A percentile compares a stretch with the other conserved stretches of the same genome.
Conservation (phyloP, 148 eudicot species). For the Dysphania ambrosioides region DNA sequence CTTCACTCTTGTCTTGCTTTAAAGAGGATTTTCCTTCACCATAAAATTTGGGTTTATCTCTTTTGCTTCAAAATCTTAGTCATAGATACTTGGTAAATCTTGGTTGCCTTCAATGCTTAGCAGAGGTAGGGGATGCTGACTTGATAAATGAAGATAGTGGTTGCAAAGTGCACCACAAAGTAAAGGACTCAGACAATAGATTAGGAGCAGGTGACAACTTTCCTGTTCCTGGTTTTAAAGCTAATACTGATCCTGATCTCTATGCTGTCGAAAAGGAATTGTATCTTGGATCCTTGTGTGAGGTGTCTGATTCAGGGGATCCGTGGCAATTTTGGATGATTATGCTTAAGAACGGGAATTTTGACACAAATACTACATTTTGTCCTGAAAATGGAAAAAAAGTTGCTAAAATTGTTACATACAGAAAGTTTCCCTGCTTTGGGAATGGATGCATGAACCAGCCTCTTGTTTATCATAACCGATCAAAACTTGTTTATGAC, state of each 20-base stretch:
- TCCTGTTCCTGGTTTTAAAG: constrained; percentile 27
- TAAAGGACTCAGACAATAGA: constrained; percentile 30
- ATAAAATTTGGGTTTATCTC: neutral
- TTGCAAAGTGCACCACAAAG: constrained; percentile 32
- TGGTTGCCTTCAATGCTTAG: neutral
- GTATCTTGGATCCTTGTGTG: constrained; percentile 32
- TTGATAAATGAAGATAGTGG: neutral
- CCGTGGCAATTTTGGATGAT: constrained; percentile 42
- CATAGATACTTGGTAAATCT: neutral
- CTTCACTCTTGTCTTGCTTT: neutral
- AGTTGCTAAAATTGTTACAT: constrained; percentile 20
- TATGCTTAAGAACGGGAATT: constrained; percentile 41
- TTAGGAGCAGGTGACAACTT: constrained; percentile 30
- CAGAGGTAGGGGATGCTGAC: constrained; percentile 16
- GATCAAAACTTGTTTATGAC: constrained; percentile 10
- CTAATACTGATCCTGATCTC: constrained; percentile 27
- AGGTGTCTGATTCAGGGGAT: constrained; percentile 19
- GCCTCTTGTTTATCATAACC: constrained; percentile 31
- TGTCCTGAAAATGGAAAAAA: constrained; percentile 40
- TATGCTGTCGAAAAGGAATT: constrained; percentile 39
- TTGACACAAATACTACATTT: constrained; percentile 29
- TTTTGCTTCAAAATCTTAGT: neutral
- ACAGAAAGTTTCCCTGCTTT: constrained; percentile 35
- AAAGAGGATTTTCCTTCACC: neutral
- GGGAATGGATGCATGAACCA: constrained; percentile 45